Conservation (phyloP, 805 yeast species). For the Teunomyces kruisii region DNA sequence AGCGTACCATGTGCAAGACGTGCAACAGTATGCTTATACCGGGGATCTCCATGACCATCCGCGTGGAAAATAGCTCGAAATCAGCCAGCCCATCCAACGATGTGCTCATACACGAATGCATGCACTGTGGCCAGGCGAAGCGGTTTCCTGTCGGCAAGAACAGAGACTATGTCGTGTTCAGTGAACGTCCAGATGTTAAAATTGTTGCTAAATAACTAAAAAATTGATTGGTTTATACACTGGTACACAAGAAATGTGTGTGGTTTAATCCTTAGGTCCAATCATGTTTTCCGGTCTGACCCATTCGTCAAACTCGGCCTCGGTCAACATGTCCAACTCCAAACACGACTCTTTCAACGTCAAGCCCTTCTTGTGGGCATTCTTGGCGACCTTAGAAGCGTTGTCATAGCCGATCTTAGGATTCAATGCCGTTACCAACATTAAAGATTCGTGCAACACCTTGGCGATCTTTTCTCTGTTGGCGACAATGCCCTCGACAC, state of each 20-base stretch:
- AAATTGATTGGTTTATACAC: no score
- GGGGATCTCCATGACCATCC: constrained; percentile 40
- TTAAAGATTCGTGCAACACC: constrained; percentile 38
- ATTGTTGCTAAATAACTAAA: constrained; percentile 1
- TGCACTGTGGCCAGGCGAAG: constrained; percentile 49
- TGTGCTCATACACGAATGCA: constrained; percentile 49
- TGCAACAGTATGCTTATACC: constrained; percentile 57
- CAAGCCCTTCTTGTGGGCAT: constrained; percentile 41
- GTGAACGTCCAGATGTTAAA: constrained; percentile 28
- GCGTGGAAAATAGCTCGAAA: constrained; percentile 45
- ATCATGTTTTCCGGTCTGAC: constrained; percentile 42
- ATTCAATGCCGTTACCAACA: constrained; percentile 42
- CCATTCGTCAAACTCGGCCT: constrained; percentile 38
- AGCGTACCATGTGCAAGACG: constrained; percentile 66
- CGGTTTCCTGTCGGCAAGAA: constrained; percentile 64
- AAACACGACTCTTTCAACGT: constrained; percentile 38
- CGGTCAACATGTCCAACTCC: constrained; percentile 34
- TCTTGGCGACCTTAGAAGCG: constrained; percentile 41
- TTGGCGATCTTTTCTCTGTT: constrained; percentile 36
- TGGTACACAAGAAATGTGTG: not conserved
- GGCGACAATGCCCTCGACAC: constrained; percentile 40
- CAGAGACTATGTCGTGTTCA: constrained; percentile 47
- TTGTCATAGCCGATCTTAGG: constrained; percentile 42
- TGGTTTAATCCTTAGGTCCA: constrained; percentile 31
- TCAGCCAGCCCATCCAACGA: constrained; percentile 36